Conservation (phyloP, 441 rosid genomes). For the Hura crepitans region DNA sequence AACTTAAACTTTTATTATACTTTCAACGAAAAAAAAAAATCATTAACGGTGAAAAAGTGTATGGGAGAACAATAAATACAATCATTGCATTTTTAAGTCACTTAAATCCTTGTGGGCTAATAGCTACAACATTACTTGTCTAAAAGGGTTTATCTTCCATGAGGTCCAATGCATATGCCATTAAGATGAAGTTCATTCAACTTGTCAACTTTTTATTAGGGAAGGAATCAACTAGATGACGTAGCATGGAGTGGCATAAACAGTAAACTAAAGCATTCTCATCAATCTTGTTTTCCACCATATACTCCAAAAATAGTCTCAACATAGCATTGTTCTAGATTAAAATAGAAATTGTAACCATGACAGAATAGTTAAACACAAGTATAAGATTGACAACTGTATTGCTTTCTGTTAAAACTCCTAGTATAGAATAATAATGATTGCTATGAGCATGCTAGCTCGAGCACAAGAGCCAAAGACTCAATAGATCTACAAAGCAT, state of each 20-base stretch:
- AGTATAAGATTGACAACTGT: neutral
- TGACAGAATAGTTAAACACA: neutral
- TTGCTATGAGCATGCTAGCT: neutral
- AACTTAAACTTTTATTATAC: neutral
- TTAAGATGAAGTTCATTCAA: neutral
- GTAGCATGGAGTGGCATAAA: neutral
- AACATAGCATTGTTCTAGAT: neutral
- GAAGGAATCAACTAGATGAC: neutral
- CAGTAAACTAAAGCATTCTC: neutral
- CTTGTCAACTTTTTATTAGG: neutral
- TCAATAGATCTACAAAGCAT: neutral
- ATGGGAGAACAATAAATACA: neutral
- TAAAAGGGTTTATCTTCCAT: too few relatives aligned
- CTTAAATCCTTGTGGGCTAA: too few relatives aligned
- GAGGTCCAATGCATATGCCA: too few relatives aligned
- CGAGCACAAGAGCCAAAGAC: neutral
- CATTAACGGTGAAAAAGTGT: neutral
- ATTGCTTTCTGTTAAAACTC: neutral
- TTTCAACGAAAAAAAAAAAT: neutral
- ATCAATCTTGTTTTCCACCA: neutral
- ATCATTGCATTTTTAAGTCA: neutral
- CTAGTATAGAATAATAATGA: neutral
- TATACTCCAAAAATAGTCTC: too few relatives aligned
- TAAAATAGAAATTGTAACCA: neutral
- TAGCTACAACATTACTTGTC: too few relatives aligned